A percentile compares a stretch with the other conserved stretches of the same genome.
Conservation (phyloP, 179 eudicot genomes). For the Corrigiola litoralis region DNA sequence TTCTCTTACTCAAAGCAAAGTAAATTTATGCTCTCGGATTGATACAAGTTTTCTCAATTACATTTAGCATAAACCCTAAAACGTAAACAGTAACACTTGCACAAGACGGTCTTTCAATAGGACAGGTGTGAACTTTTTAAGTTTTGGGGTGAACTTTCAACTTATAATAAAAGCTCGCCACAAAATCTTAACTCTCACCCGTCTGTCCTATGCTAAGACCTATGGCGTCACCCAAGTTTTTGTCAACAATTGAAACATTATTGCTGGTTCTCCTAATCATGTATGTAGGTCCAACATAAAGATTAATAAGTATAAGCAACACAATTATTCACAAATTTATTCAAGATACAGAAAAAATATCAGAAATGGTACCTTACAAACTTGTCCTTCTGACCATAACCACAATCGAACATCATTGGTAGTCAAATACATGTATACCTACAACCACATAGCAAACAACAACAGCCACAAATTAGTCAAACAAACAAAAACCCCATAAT, state of each 20-base stretch:
- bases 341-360: not conserved
- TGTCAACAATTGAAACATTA: too few species aligned
- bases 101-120: too few species aligned
- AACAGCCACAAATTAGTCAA: slow-evolving; percentile 5
- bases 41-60: not conserved
- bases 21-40: not conserved
- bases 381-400: slow-evolving; percentile 73
- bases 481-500: not conserved
- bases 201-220: too few species aligned
- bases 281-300: not conserved
- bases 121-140: too few species aligned
- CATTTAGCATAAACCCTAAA: not conserved
- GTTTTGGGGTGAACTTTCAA: too few species aligned
- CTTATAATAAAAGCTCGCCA: too few species aligned
- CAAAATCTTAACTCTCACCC: not conserved
- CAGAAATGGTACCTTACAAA: slow-evolving; percentile 55
- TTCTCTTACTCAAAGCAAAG: not conserved
- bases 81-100: too few species aligned
- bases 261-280: not conserved
- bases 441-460: slow-evolving; percentile 8
- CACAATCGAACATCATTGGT: slow-evolving; percentile 67
- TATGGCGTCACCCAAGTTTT: too few species aligned
- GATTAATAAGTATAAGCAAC: too few species aligned
- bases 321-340: not conserved
- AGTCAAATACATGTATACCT: slow-evolving; percentile 24